phyloP scores from a whole-genome alignment of 106 monocot genomes.

The Xerophyta viscosa region DNA sequence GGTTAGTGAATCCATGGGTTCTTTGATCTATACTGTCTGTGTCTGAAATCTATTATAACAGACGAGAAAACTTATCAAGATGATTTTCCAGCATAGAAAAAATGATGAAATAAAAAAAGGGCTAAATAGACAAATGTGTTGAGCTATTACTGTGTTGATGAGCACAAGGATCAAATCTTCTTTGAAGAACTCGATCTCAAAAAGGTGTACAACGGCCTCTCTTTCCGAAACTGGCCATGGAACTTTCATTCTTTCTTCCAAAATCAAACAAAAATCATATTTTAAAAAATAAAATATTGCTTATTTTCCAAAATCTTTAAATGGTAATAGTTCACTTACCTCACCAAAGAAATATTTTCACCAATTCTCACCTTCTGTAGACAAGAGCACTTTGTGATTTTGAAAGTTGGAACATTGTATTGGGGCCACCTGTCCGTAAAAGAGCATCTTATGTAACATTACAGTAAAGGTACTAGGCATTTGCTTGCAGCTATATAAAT shows the following conservation, averaged over 20 bases:
- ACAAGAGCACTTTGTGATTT: slow-evolving; percentile 37
- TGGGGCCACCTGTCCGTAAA: slow-evolving; percentile 99
- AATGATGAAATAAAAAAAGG: too few species aligned
- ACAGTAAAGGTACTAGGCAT: too few species aligned
- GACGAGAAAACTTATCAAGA: neutral
- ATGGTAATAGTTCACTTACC: slow-evolving; percentile 26
- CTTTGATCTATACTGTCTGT: slow-evolving; percentile 37
- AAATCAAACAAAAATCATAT: slow-evolving; percentile 20
- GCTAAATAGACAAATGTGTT: too few species aligned
- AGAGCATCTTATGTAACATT: too few species aligned
- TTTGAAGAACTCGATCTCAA: slow-evolving; percentile 73
- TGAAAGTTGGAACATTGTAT: slow-evolving; percentile 83
- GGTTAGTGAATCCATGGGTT: slow-evolving; percentile 55
- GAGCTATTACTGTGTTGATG: slow-evolving; percentile 54
- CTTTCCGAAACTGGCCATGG: slow-evolving; percentile 94
- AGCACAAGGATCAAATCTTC: slow-evolving; percentile 82
- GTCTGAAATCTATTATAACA: slow-evolving; percentile 49
- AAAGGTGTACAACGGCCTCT: slow-evolving; percentile 79
- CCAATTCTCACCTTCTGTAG: slow-evolving; percentile 70
- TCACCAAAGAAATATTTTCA: slow-evolving; percentile 81
- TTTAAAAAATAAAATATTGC: neutral
- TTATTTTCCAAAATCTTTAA: neutral
- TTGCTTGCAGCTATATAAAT: too few species aligned
- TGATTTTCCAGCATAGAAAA: neutral
- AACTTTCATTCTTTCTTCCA: slow-evolving; percentile 98